phyloP scores from a whole-genome alignment of 2,329 filamentous ascomycete species.

The Achaetomium macrosporum region DNA sequence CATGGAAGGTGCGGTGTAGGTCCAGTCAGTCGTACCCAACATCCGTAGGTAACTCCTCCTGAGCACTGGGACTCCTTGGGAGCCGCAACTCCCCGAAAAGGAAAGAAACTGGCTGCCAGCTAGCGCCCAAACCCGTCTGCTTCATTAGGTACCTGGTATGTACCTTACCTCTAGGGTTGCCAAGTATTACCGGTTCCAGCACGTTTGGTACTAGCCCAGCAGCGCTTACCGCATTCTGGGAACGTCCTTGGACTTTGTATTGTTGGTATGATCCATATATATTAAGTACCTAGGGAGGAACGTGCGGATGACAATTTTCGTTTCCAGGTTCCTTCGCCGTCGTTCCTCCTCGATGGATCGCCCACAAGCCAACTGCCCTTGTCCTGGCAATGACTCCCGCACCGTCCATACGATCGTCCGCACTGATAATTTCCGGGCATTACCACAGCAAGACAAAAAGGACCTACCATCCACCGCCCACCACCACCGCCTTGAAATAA shows the following conservation, averaged over 20 bases:
- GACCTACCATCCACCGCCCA: background rate
- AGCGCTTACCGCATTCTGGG: background rate
- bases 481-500: constrained; percentile 10
- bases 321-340: background rate
- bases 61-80: no score
- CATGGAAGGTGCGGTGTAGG: no score
- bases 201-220: no score
- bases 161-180: no score
- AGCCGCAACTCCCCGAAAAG: no score
- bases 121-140: no score
- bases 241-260: background rate
- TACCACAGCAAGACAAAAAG: constrained; percentile 16
- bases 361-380: constrained; percentile 14
- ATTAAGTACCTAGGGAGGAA: background rate
- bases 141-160: no score
- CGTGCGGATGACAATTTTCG: constrained; percentile 17
- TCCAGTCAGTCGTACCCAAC: no score
- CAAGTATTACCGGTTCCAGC: no score
- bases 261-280: background rate
- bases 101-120: no score
- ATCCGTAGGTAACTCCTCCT: no score
- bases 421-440: constrained; percentile 26
- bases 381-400: constrained; percentile 18
- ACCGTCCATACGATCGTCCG: constrained; percentile 21
- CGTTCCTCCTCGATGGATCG: constrained; percentile 1